These are phyloP conservation scores for Aspergillus ellipticus DNA, from an alignment of 495 filamentous ascomycete species.

Conservation along the genomic window DNA sequence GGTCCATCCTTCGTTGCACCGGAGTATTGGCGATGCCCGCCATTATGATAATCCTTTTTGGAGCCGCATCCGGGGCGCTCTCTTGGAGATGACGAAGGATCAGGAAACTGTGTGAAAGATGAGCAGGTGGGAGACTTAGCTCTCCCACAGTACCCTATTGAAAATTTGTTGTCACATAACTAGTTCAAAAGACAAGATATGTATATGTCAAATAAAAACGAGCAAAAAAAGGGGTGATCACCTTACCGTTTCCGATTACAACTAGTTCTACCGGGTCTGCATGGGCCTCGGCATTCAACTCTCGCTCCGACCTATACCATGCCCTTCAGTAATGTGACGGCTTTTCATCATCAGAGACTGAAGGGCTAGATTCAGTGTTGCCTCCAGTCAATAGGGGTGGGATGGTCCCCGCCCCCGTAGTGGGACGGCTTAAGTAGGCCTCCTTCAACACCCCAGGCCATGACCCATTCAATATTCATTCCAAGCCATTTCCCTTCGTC, in stretches of 20 bases:
- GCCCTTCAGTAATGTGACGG: no score
- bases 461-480: no score
- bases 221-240: background rate
- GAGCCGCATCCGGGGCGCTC: background rate
- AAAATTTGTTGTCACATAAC: constrained; percentile 3
- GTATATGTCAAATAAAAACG: background rate
- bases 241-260: background rate
- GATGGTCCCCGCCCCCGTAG: no score
- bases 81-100: background rate
- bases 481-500: no score
- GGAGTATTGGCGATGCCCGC: background rate
- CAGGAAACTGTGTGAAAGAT: background rate
- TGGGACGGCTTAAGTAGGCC: no score
- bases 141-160: constrained; percentile 4
- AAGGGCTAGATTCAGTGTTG: no score
- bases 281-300: no score
- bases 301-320: no score
- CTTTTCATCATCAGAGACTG: no score
- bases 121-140: background rate
- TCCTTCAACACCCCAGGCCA: no score
- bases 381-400: no score
- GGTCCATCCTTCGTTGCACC: constrained; percentile 7
- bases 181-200: constrained; percentile 1
- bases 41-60: background rate
- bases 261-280: background rate